Evolutionary conservation across 2,329 filamentous ascomycete species (phyloP), one percentile per base, ranked within the genome.

Genomic region (Alternaria consortialis): DNA sequence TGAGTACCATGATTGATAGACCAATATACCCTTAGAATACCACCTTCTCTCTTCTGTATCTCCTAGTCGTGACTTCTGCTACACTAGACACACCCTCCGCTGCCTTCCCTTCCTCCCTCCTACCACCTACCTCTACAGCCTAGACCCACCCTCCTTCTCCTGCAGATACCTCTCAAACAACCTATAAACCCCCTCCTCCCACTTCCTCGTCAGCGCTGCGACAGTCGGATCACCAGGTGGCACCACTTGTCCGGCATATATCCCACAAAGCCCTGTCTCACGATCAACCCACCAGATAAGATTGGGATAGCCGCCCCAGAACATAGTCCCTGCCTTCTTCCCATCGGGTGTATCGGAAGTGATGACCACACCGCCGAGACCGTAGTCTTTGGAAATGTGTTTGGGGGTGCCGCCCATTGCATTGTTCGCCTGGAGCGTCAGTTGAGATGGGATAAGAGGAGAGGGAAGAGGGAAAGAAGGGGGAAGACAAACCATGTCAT

Each of bases 251-350:
- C 56, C 52, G 0, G 72, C 74, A 29, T 71, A 78, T 1, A 78
- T 43, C 2, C 73, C 76, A 48, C 66, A 69, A 7, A 79, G 42
- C 5, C 72, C 75, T 1, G 70, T 60, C 46, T 73, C 70, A 7
- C 69, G 75, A 59, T 79, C 77, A 17, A 75, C 56, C 63, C 73
- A 78, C 74, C 76, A 78, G 3, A 62, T 66, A 52, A 78, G 53
- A 53, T 78, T 78, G 15, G 76, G 76, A 12, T 70, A 53, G 2
- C 75, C 76, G 37, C 71, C 71, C 75, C 75, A 78, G 8, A 73
- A 34, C 76, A 77, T 70, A 0, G 76, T 75, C 2, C 74, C 68
- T 5, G 61, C 61, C 25, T 60, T 67, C 60, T 64, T 74, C 27
- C 74, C 74, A 32, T 69, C 70, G 0, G 64, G 59, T 2, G 58